Evolutionary conservation across 2,329 filamentous ascomycete species (phyloP), one percentile per base, ranked within the genome.

Genomic region (Fusarium piperis): DNA sequence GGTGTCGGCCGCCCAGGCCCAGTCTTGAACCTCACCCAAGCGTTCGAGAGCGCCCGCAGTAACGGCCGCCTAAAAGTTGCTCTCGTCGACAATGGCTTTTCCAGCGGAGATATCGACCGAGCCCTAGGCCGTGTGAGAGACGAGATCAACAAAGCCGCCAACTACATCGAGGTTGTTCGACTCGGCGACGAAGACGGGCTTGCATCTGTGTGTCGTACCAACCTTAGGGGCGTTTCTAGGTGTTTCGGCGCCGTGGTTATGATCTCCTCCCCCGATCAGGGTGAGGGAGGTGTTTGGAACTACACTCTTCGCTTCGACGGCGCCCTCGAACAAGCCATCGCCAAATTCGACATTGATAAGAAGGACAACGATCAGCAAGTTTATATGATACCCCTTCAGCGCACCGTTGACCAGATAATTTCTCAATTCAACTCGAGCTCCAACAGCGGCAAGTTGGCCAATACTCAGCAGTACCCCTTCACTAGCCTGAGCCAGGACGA

Each of bases 301-400:
- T 98, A 97, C 78, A 95, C 93, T 0, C 85, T 97, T 28, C 87
- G 93, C 63, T 90, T 90, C 3, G 95, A 97, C 78, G 91, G 91
- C 36, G 85, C 89, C 1, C 85, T 97, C 64, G 65, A 68, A 30
- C 16, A 35, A 15, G 91, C 91, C 20, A 88, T 89, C 9, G 79
- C 81, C 9, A 88, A 87, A 61, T 90, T 97, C 67, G 86, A 91
- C 70, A 88, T 92, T 32, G 84, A 90, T 35, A 84, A 84, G n/a
- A 80, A 85, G 48, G 85, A 87, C 71, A 97, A 97, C 77, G 92
- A 94, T 78, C 89, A 89, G 53, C 87, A 97, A 80, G 84, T 95
- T 20, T 97, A 95, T 75, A 81, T 93, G 39, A 83, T 97, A 18
- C 95, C 94, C 1, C 83, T 97, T 23, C 94, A 97, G 79, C 89